A percentile compares a stretch with the other conserved stretches of the same genome.
Evolutionary conservation across 805 yeast genomes (phyloP).

Genomic region (Wickerhamomyces ciferrii): DNA sequence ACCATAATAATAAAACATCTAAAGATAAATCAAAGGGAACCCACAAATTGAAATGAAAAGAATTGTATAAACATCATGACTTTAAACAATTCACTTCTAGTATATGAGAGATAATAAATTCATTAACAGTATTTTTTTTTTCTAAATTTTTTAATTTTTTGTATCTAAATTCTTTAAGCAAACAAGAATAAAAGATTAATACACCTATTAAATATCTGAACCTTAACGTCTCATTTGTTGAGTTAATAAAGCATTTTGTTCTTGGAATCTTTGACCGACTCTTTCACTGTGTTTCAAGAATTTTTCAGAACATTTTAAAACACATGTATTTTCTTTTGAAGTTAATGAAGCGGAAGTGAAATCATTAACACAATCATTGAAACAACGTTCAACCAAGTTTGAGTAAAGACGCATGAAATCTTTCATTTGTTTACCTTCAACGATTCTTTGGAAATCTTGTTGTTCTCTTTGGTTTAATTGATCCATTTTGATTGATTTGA

Average conservation of each 20-base stretch:
- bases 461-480: conserved; percentile 93
- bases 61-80: not conserved
- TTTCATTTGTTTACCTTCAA: conserved; percentile 97
- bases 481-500: conserved; percentile 56
- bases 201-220: not conserved
- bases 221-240: conserved; percentile 49
- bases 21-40: not conserved
- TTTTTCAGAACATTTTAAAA: conserved; percentile 91
- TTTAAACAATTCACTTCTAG: not conserved
- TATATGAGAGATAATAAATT: not conserved
- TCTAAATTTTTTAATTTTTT: no score
- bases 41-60: not conserved
- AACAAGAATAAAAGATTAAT: not conserved
- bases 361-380: conserved; percentile 96
- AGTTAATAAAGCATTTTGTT: conserved; percentile 81
- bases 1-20: not conserved
- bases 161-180: not conserved
- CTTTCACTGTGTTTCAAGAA: conserved; percentile 97
- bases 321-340: conserved; percentile 78
- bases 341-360: conserved; percentile 90
- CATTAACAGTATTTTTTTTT: not conserved
- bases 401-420: conserved; percentile 98
- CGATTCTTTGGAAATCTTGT: conserved; percentile 91
- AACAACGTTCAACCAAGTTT: conserved; percentile 93
- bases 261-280: conserved; percentile 98